phyloP scores from a whole-genome alignment of 2,329 filamentous ascomycete genomes.

The Helotiales sp. region DNA sequence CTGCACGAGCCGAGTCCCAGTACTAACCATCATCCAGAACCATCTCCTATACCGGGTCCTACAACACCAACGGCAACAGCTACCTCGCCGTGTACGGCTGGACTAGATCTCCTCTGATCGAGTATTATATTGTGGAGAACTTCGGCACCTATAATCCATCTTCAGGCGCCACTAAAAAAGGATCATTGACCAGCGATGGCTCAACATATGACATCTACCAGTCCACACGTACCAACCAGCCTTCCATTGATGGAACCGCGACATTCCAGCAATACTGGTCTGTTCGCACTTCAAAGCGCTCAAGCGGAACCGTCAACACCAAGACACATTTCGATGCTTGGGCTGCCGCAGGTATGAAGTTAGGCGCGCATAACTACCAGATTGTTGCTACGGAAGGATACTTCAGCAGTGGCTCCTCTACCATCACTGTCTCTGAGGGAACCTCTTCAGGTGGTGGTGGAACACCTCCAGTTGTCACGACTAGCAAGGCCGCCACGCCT shows the following conservation, averaged over 20 bases:
- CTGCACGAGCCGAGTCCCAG: not conserved
- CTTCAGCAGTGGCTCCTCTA: not conserved
- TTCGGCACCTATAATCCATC: constrained; percentile 50
- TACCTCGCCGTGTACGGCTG: constrained; percentile 64
- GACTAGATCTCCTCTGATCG: constrained; percentile 41
- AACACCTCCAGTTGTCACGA: not conserved
- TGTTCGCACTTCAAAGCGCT: constrained; percentile 55
- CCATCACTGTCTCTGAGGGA: constrained; percentile 11
- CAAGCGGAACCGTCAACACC: constrained; percentile 55
- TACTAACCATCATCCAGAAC: constrained; percentile 39
- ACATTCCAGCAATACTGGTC: constrained; percentile 61
- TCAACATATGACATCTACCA: constrained; percentile 54
- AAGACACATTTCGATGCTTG: constrained; percentile 59
- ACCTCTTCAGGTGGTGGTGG: not conserved
- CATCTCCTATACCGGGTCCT: constrained; percentile 50
- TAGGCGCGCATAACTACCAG: constrained; percentile 46
- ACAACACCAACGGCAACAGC: constrained; percentile 47
- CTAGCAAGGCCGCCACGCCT: not conserved
- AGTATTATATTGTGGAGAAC: constrained; percentile 59
- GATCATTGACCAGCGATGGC: constrained; percentile 56
- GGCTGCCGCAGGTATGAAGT: constrained; percentile 51
- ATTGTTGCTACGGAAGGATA: constrained; percentile 17
- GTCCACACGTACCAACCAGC: constrained; percentile 45
- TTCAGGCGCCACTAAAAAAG: constrained; percentile 53
- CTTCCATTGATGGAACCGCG: constrained; percentile 54